Base-by-base conservation (phyloP, 2,329 filamentous ascomycete genomes). In the Thermothelomyces thermophilus region DNA sequence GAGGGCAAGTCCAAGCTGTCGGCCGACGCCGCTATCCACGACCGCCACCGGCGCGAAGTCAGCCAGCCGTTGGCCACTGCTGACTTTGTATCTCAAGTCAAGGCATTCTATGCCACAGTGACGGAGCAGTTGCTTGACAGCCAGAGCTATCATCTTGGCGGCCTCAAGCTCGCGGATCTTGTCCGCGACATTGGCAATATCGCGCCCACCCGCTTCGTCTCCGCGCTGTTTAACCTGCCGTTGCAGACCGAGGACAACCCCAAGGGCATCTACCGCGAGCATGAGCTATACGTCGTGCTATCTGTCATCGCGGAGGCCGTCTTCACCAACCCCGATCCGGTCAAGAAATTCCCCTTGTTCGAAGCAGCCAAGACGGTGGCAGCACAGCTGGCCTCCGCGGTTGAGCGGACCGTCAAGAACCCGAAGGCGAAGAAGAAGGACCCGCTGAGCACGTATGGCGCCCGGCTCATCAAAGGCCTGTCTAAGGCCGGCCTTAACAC, bases 151-250 rank as follows among this genome's bases (percentile, higher is more conserved):
- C 76, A 73, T 50, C 73, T 90, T 24, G 68, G 64, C 1, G 76
- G 76, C 8, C 73, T 75, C 48, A 77, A 77, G 46, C 83, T 87
- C 62, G 76, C 89, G 35, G 87, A 93, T 58, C 73, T 90, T 3
- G 70, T 87, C 9, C 77, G 82, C 20, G 82, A 87, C 48, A 76
- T 88, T 1, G 83, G 79, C 22, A 88, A 88, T 61, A 67, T 86
- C 22, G 76, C 74, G 0, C 83, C 84, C 5, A 78, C 82, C 3
- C 73, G 80, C 58, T 87, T 86, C 35, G 80, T 77, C 0, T 71
- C 83, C 2, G 74, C 76, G 4, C 72, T 74, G 19, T 85, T 87
- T 62, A 79, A 80, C 42, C 68, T 88, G 3, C 83, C 85, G 0
- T 69, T 89, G 34, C 86, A 87, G 69, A 82, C 79, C 0, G 63